These are phyloP conservation scores for Hsuehochloa calcarea DNA, from an alignment of 176 grass and related monocot species.

Conservation along the genomic window DNA sequence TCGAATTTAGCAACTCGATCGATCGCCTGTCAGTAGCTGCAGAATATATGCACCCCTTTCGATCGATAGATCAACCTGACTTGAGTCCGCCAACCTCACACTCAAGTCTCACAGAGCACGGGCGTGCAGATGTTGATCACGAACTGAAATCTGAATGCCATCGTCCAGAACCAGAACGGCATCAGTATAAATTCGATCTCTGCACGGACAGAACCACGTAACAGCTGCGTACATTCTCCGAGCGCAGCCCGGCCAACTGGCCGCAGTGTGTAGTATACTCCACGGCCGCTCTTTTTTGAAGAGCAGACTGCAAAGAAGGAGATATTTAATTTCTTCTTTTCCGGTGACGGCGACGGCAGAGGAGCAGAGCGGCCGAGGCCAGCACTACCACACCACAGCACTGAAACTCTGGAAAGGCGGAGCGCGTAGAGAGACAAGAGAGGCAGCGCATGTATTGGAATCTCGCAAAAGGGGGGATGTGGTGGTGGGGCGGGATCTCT, in stretches of 20 bases:
- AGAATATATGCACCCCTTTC: not conserved
- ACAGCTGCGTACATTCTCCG: not conserved
- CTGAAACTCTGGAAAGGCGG: not conserved
- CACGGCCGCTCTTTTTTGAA: too few species aligned
- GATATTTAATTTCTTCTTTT: too few species aligned
- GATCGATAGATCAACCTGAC: not conserved
- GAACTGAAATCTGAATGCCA: not conserved
- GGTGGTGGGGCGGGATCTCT: not conserved
- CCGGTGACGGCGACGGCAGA: not conserved
- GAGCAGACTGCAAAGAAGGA: too few species aligned
- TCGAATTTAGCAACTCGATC: not conserved
- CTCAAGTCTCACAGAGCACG: not conserved
- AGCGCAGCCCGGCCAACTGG: not conserved
- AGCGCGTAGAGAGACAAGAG: not conserved
- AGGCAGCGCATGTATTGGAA: not conserved
- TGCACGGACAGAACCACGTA: not conserved
- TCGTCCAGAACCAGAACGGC: not conserved
- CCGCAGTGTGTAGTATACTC: too few species aligned
- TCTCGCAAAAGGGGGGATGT: not conserved
- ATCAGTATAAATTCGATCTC: not conserved
- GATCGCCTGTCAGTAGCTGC: not conserved
- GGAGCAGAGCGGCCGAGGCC: slow-evolving; percentile 15
- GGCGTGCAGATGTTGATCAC: not conserved
- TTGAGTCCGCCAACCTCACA: not conserved
- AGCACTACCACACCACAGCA: not conserved